phyloP scores from a whole-genome alignment of 2,329 filamentous ascomycete genomes.

The Neofusicoccum cordaticola region DNA sequence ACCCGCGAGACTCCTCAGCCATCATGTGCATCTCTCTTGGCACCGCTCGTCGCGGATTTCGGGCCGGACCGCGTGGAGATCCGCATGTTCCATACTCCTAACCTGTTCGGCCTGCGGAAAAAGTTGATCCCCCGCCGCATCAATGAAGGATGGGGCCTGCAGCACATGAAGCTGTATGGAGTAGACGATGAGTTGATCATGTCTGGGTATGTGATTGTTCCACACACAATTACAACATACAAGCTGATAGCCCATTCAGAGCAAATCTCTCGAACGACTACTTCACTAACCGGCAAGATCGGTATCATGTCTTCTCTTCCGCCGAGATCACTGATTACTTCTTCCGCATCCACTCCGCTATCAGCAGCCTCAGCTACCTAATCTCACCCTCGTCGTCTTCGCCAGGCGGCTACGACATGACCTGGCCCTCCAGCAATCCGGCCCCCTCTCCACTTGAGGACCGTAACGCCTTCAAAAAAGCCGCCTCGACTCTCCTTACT shows the following conservation, averaged over 20 bases:
- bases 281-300: constrained; percentile 91
- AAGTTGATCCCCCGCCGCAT: constrained; percentile 80
- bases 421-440: constrained; percentile 74
- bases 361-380: constrained; percentile 78
- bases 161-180: constrained; percentile 99
- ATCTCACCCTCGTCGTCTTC: constrained; percentile 61
- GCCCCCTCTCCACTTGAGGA: constrained; percentile 71
- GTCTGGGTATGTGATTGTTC: constrained; percentile 61
- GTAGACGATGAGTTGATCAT: constrained; percentile 94
- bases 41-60: constrained; percentile 79
- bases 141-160: constrained; percentile 96
- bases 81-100: constrained; percentile 97
- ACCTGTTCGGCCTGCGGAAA: constrained; percentile 83
- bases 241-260: constrained; percentile 32
- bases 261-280: constrained; percentile 93
- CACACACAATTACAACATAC: background rate
- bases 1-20: constrained; percentile 84
- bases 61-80: constrained; percentile 82
- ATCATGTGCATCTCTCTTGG: constrained; percentile 84
- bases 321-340: constrained; percentile 81
- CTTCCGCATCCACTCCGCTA: constrained; percentile 68
- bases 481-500: constrained; percentile 65
- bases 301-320: constrained; percentile 88
- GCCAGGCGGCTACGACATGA: constrained; percentile 50
- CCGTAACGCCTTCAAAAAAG: constrained; percentile 65